Evolutionary conservation across 495 filamentous ascomycete genomes (phyloP).

Genomic region (Lophiostoma macrostomum): DNA sequence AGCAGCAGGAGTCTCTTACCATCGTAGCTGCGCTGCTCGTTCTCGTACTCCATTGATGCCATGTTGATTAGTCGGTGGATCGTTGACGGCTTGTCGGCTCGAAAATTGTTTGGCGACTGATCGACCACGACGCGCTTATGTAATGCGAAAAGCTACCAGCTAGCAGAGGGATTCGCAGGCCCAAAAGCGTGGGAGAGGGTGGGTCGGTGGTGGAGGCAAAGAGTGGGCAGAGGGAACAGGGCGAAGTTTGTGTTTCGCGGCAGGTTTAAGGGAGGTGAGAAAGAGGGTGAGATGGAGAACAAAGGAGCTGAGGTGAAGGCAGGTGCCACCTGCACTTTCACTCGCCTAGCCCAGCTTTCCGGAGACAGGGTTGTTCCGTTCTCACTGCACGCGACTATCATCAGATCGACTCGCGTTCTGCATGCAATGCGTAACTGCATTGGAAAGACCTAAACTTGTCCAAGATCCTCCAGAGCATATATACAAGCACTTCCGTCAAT

Average conservation of each 20-base stretch:
- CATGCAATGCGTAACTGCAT: too few relatives aligned
- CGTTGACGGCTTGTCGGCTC: background rate
- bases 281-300: conserved; percentile 7
- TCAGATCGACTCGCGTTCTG: too few relatives aligned
- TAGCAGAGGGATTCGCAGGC: background rate
- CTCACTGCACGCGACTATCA: too few relatives aligned
- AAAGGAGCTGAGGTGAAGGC: background rate
- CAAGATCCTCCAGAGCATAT: too few relatives aligned
- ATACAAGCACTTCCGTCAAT: too few relatives aligned
- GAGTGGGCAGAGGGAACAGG: background rate
- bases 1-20: conserved; percentile 32
- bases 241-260: too few relatives aligned
- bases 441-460: too few relatives aligned
- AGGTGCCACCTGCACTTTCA: too few relatives aligned
- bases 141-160: background rate
- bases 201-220: background rate
- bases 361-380: too few relatives aligned
- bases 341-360: too few relatives aligned
- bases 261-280: conserved; percentile 1
- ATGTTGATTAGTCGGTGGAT: conserved; percentile 30
- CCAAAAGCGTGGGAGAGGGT: background rate
- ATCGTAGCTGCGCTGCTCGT: conserved; percentile 42
- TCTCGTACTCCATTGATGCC: conserved; percentile 43
- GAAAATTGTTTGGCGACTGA: conserved; percentile 14
- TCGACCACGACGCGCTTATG: conserved; percentile 4